Base-by-base conservation (phyloP, 345 rosid species). In the Eucalyptus erythrocorys region DNA sequence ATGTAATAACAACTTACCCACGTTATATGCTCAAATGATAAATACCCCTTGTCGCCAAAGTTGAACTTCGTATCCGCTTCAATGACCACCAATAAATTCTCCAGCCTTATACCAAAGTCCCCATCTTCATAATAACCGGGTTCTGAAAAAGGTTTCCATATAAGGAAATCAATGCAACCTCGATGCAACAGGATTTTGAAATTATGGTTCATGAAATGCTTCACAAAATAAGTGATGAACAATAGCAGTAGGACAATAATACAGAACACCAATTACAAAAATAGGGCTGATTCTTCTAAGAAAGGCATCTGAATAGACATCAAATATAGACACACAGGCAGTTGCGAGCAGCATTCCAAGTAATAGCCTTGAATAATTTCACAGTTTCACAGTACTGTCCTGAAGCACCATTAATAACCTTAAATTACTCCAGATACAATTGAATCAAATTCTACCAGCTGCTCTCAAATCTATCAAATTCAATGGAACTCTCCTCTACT, bases 61-160 rank as follows among this genome's bases (percentile, higher is more conserved):
- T 98, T 97, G 90, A 95, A 98, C 85, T 95, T 89, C 2, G 99
- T 96, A 42, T 91, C 92, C 53, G 95, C 97, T 53, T 97, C 95
- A 34, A 92, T 94, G 71, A 97, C 93, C 80, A 97, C 91, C 86
- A 97, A 96, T 85, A 98, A 99, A 90, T 98, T 98, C 96, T 98
- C 99, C 93, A 98, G 89, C 91, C 99, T 92, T 89, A 98, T 93
- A 85, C 99, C 99, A 89, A 98, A 98, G 92, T 91, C 95, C 76
- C 99, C 99, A 86, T 97, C 99, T 91, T 97, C 99, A 66, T 97
- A 97, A 93, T 97, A 97, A 87, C 99, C 99, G 81, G 99, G 99
- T 90, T 97, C 99, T 95, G 95, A 81, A 89, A 50, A 88, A 92
- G 48, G 82, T 80, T 22, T 71, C 45, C 27, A 76, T 37, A 19